phyloP scores from a whole-genome alignment of 345 rosid genomes.

The Citrus trifoliata region DNA sequence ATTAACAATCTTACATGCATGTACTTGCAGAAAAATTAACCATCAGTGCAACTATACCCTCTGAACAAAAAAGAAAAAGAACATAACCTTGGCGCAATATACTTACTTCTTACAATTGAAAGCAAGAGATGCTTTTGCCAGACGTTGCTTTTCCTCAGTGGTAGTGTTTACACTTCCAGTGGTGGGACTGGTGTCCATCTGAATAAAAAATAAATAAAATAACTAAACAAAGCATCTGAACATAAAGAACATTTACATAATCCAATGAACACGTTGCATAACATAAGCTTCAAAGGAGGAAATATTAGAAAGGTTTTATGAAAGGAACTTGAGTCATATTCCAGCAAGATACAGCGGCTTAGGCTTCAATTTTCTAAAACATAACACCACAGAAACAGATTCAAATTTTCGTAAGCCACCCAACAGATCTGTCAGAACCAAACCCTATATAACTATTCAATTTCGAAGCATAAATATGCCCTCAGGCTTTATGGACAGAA shows the following conservation, averaged over 20 bases:
- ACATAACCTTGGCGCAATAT: neutral
- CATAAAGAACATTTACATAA: neutral
- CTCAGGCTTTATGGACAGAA: neutral
- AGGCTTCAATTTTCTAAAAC: neutral
- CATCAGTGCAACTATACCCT: neutral
- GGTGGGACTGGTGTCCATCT: constrained; percentile 98
- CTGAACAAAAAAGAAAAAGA: neutral
- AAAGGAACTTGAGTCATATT: neutral
- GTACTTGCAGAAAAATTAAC: neutral
- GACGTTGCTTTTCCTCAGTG: constrained; percentile 71
- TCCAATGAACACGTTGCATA: constrained; percentile 3
- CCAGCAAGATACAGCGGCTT: neutral
- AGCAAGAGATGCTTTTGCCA: constrained; percentile 90
- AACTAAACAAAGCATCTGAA: neutral
- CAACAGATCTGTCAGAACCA: neutral
- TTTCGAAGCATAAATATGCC: neutral
- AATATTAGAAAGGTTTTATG: neutral
- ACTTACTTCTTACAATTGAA: constrained; percentile 96
- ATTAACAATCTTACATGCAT: neutral
- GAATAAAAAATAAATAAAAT: constrained; percentile 14
- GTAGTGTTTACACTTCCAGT: constrained; percentile 92
- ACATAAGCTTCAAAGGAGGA: neutral
- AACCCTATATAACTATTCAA: neutral
- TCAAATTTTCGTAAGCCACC: neutral
- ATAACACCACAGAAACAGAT: neutral